Conservation (phyloP, 345 rosid genomes). For the Theobroma cacao region DNA sequence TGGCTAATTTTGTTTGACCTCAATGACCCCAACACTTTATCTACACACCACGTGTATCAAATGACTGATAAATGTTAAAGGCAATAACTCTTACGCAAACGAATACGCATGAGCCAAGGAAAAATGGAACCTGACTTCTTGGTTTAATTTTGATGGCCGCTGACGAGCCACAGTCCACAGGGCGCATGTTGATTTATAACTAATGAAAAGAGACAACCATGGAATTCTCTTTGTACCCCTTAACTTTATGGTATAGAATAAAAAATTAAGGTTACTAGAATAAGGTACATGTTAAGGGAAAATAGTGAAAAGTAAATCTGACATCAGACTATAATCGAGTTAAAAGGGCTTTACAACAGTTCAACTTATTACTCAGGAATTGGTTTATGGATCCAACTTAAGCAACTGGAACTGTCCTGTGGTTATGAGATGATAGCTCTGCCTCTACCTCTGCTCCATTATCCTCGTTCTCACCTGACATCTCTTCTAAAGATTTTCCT, state of each 20-base stretch:
- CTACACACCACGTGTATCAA: background rate
- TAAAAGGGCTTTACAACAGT: background rate
- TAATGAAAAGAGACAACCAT: background rate
- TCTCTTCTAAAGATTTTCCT: conserved; percentile 78
- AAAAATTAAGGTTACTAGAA: background rate
- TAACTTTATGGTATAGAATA: background rate
- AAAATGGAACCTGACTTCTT: background rate
- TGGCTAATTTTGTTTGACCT: background rate
- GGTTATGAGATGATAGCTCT: conserved; percentile 18
- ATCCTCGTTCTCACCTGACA: conserved; percentile 67
- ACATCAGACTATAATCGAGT: background rate
- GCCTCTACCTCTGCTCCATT: conserved; percentile 10
- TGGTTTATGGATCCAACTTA: conserved; percentile 5
- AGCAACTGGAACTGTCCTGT: conserved; percentile 24
- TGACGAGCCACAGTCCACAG: background rate
- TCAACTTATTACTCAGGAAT: background rate
- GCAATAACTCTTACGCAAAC: background rate
- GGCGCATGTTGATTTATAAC: background rate
- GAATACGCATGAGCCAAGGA: background rate
- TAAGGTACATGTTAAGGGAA: background rate
- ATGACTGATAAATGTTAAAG: background rate
- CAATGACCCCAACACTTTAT: background rate
- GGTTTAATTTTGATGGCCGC: background rate
- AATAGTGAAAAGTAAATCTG: background rate
- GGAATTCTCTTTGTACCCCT: background rate